These are phyloP conservation scores for Botrytis paeoniae DNA, from an alignment of 2,329 filamentous ascomycete species.

Conservation along the genomic window DNA sequence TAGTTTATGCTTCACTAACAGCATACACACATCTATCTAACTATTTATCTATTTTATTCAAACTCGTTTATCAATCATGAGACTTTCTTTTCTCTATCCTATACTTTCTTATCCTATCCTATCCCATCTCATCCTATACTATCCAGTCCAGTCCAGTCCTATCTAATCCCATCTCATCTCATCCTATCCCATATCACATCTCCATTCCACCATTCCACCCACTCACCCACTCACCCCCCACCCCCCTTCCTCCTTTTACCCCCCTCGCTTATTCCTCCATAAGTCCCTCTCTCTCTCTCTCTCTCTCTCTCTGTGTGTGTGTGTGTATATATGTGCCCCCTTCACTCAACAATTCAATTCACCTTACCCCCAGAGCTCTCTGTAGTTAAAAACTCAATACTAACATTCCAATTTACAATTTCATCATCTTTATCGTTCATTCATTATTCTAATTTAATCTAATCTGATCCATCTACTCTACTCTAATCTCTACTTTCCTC, in stretches of 20 bases:
- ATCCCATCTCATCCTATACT: background rate
- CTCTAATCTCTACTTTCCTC: background rate
- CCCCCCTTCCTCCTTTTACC: background rate
- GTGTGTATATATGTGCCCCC: background rate
- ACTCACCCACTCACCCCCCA: no score
- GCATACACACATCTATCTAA: no score
- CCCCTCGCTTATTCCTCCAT: background rate
- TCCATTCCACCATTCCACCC: background rate
- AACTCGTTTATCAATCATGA: background rate
- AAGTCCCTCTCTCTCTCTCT: no score
- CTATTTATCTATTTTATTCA: background rate
- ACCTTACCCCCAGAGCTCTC: background rate
- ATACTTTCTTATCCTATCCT: background rate
- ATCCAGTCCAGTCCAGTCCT: no score
- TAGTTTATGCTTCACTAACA: no score
- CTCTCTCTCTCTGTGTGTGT: no score
- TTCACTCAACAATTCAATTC: background rate
- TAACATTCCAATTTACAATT: background rate
- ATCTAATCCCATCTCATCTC: background rate
- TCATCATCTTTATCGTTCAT: no score
- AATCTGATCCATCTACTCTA: background rate
- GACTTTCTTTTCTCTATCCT: background rate
- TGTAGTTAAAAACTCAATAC: background rate
- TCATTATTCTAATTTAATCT: background rate
- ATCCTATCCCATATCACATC: background rate